Evolutionary conservation across 2,329 filamentous ascomycete genomes (phyloP).

Genomic region (Scedosporium apiospermum): DNA sequence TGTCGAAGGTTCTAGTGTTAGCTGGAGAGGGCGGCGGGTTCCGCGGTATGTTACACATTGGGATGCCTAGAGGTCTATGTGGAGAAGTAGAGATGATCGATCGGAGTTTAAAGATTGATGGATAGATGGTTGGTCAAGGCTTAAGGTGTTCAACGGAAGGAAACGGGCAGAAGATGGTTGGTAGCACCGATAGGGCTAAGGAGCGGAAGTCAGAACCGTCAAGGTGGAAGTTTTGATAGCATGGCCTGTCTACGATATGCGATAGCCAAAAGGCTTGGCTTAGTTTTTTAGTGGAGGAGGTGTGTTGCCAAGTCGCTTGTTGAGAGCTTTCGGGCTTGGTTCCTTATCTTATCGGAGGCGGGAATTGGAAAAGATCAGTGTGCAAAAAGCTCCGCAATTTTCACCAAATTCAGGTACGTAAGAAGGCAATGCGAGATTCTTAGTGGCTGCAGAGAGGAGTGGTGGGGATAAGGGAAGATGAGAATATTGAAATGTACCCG

Average conservation of each 20-base stretch:
- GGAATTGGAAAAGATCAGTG: neutral
- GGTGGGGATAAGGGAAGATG: neutral
- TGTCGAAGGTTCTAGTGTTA: neutral
- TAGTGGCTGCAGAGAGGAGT: neutral
- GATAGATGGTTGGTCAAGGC: no score
- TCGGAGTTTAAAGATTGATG: no score
- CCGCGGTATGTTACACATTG: neutral
- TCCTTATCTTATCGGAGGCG: slow-evolving; percentile 1
- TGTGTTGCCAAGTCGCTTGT: neutral
- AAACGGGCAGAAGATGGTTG: no score
- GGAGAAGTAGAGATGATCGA: no score
- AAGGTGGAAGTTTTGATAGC: neutral
- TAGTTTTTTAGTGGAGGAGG: neutral
- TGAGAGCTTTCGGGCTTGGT: neutral
- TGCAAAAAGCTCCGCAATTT: neutral
- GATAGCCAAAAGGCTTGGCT: neutral
- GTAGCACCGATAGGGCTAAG: neutral
- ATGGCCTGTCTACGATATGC: neutral
- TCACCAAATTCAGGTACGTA: slow-evolving; percentile 7
- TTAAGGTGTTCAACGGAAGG: no score
- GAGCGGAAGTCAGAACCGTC: neutral
- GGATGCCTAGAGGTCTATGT: no score
- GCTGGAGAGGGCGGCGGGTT: neutral
- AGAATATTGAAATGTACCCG: neutral
- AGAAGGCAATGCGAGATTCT: neutral